These are phyloP conservation scores for Gremmenia infestans DNA, from an alignment of 2,329 filamentous ascomycete genomes.

Conservation along the genomic window DNA sequence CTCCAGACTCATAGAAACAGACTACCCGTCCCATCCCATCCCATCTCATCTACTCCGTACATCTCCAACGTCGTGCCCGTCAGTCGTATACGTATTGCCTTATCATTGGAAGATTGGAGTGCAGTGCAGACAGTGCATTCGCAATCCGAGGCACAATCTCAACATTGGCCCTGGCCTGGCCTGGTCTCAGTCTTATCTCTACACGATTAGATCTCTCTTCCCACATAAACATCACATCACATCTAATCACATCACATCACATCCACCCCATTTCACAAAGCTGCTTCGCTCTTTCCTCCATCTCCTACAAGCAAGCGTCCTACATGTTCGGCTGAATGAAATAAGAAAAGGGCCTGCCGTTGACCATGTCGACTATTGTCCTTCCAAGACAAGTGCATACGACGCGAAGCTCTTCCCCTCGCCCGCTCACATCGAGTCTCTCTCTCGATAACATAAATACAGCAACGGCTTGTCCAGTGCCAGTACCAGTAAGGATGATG, in stretches of 20 bases:
- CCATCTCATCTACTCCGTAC: too few relatives aligned
- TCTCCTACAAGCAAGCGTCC: conserved; percentile 1
- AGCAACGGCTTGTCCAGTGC: conserved; percentile 48
- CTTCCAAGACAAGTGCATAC: conserved; percentile 28
- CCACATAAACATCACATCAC: background rate
- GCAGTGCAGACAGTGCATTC: background rate
- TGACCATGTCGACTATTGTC: conserved; percentile 31
- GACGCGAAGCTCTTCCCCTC: conserved; percentile 36
- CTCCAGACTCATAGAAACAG: too few relatives aligned
- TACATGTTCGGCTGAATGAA: conserved; percentile 11
- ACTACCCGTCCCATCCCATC: too few relatives aligned
- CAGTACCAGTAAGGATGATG: conserved; percentile 58
- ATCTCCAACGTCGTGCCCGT: too few relatives aligned
- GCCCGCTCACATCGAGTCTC: conserved; percentile 45
- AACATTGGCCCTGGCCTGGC: background rate
- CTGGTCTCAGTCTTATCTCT: background rate
- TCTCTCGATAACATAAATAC: conserved; percentile 47
- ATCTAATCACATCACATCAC: background rate
- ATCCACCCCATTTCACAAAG: background rate
- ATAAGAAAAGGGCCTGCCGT: conserved; percentile 1
- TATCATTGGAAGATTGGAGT: background rate
- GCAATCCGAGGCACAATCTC: background rate
- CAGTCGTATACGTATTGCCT: background rate
- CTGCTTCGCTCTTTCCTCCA: conserved; percentile 3
- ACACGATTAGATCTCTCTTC: background rate